These are phyloP conservation scores for Quercus suber DNA, from an alignment of 306 rosid genomes.

Conservation along the genomic window DNA sequence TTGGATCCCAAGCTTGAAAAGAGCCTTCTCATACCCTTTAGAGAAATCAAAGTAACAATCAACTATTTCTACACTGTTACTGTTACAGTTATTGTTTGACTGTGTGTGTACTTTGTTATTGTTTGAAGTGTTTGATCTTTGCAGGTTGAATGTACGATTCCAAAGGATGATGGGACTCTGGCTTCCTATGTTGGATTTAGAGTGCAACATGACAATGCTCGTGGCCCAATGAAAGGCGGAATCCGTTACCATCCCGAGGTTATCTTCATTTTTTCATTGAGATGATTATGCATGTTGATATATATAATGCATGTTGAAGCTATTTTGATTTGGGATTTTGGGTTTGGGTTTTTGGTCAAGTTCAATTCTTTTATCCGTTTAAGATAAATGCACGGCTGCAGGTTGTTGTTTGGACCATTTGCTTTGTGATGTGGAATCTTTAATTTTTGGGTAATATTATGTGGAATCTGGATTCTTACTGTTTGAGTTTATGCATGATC, in stretches of 20 bases:
- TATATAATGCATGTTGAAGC: neutral
- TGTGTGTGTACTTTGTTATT: neutral
- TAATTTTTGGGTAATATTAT: too few species aligned
- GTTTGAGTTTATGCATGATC: conserved; percentile 5
- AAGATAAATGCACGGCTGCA: neutral
- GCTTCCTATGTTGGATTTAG: conserved; percentile 71
- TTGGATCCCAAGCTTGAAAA: conserved; percentile 68
- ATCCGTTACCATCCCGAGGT: conserved; percentile 83
- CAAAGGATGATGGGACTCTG: conserved; percentile 69
- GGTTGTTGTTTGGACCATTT: neutral
- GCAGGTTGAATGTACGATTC: conserved; percentile 79
- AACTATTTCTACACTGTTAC: neutral
- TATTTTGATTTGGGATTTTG: conserved; percentile 16
- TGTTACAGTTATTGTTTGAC: neutral
- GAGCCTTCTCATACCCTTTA: conserved; percentile 68
- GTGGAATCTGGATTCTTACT: neutral
- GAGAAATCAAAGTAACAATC: conserved; percentile 56
- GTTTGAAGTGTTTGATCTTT: conserved; percentile 1
- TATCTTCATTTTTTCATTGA: neutral
- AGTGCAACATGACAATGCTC: conserved; percentile 81
- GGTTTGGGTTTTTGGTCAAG: conserved; percentile 9
- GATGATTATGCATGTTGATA: neutral
- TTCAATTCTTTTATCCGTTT: conserved; percentile 1
- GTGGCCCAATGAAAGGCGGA: conserved; percentile 89
- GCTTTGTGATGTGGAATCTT: neutral